phyloP scores from a whole-genome alignment of 1,139 yeast genomes.

The Fermentozyma sake region DNA sequence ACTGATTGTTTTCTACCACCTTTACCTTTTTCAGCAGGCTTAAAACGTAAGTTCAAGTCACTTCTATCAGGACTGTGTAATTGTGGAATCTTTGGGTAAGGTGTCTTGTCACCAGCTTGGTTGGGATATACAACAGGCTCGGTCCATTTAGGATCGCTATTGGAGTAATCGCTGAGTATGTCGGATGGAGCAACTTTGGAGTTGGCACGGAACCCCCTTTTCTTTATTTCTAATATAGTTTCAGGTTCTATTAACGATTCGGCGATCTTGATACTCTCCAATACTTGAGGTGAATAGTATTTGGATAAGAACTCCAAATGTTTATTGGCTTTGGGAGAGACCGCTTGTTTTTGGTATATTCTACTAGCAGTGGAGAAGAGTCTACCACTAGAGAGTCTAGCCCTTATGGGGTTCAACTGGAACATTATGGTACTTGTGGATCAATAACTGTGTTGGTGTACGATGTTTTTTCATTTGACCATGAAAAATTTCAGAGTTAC shows the following conservation, averaged over 20 bases:
- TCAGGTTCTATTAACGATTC: conserved; percentile 70
- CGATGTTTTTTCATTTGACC: too few relatives aligned
- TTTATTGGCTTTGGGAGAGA: conserved; percentile 22
- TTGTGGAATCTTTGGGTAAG: conserved; percentile 43
- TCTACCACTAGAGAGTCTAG: too few relatives aligned
- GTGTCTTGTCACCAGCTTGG: conserved; percentile 35
- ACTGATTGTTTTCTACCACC: conserved; percentile 9
- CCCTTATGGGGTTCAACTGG: too few relatives aligned
- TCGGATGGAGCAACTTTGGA: conserved; percentile 33
- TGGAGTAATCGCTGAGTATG: conserved; percentile 25
- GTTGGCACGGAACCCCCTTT: conserved; percentile 26
- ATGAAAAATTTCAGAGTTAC: too few relatives aligned
- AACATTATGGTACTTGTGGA: too few relatives aligned
- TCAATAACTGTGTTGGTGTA: too few relatives aligned
- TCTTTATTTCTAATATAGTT: conserved; percentile 29
- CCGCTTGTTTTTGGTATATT: conserved; percentile 1
- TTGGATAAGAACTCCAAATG: conserved; percentile 62
- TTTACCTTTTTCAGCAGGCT: conserved; percentile 12
- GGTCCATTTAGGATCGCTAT: conserved; percentile 41
- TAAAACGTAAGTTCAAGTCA: conserved; percentile 37
- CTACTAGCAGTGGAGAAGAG: conserved; percentile 1
- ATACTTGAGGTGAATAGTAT: conserved; percentile 71
- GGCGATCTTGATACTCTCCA: conserved; percentile 76
- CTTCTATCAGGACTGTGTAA: conserved; percentile 38
- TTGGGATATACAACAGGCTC: conserved; percentile 46